phyloP scores from a whole-genome alignment of 176 grass and related monocot species.

The Aegilops longissima region DNA sequence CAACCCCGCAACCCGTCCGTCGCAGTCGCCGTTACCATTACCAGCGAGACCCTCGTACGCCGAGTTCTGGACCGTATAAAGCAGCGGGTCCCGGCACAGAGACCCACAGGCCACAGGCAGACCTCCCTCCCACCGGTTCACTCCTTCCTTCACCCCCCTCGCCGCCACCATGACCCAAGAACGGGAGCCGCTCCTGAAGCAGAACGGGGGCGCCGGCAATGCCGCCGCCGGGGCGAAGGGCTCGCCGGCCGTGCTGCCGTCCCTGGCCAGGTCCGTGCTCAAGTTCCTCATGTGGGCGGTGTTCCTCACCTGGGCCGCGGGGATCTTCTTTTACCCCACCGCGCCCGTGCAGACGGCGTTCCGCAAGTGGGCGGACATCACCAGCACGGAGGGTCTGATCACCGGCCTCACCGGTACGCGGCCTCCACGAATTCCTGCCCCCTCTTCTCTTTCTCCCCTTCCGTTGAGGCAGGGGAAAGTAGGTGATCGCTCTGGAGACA shows the following conservation, averaged over 20 bases:
- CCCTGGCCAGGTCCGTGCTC: constrained; percentile 56
- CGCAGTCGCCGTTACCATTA: background rate
- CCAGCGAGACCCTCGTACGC: background rate
- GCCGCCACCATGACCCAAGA: constrained; percentile 33
- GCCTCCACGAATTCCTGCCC: background rate
- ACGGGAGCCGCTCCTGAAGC: constrained; percentile 43
- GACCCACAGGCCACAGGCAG: background rate
- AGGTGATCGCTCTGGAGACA: background rate
- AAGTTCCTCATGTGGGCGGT: constrained; percentile 80
- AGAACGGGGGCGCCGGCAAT: background rate
- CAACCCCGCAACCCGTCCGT: background rate
- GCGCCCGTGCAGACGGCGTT: constrained; percentile 29
- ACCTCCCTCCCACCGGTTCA: background rate
- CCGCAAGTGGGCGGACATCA: constrained; percentile 15
- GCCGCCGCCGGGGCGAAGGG: constrained; percentile 10
- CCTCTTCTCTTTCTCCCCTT: background rate
- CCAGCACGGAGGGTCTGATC: constrained; percentile 17
- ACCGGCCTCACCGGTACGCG: constrained; percentile 63
- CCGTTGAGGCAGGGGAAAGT: background rate
- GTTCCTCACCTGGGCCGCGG: constrained; percentile 62
- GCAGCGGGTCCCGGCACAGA: background rate
- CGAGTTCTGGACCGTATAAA: constrained; percentile 21
- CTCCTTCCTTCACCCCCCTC: background rate
- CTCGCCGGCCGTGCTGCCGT: constrained; percentile 18
- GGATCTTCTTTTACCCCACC: constrained; percentile 74